These are phyloP conservation scores for Drosera spatulata DNA, from an alignment of 179 eudicot species.

Conservation along the genomic window DNA sequence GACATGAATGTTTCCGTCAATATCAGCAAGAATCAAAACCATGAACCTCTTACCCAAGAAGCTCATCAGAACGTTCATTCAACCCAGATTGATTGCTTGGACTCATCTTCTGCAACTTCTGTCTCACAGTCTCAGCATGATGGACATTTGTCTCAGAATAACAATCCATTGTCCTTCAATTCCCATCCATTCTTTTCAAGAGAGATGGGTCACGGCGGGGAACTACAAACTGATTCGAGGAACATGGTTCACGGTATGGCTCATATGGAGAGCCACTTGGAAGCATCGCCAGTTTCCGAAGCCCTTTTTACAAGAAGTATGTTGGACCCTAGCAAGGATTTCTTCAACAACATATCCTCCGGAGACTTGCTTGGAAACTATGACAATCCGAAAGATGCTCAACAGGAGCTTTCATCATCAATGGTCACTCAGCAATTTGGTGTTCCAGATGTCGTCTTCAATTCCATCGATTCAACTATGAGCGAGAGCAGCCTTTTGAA, in stretches of 20 bases:
- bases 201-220: constrained; percentile 48
- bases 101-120: constrained; percentile 86
- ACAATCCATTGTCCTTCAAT: constrained; percentile 39
- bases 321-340: constrained; percentile 43
- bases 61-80: constrained; percentile 33
- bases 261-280: constrained; percentile 35
- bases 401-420: constrained; percentile 80
- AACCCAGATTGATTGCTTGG: constrained; percentile 74
- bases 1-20: constrained; percentile 55
- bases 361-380: constrained; percentile 54
- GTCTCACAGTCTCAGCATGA: constrained; percentile 66
- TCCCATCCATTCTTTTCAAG: constrained; percentile 51
- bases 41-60: constrained; percentile 42
- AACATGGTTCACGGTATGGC: constrained; percentile 30
- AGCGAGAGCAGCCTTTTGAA: constrained; percentile 69
- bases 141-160: constrained; percentile 32
- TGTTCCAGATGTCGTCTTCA: constrained; percentile 78
- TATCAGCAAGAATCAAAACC: constrained; percentile 47
- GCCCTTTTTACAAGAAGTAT: constrained; percentile 40
- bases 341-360: constrained; percentile 43
- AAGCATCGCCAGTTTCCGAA: constrained; percentile 47
- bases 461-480: constrained; percentile 68
- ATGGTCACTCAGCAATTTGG: constrained; percentile 94
- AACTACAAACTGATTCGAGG: constrained; percentile 45
- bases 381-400: constrained; percentile 68